Evolutionary conservation across 73 alveolate genomes (phyloP), one percentile per base, ranked within the genome.

Genomic region (Durusdinium trenchii): DNA sequence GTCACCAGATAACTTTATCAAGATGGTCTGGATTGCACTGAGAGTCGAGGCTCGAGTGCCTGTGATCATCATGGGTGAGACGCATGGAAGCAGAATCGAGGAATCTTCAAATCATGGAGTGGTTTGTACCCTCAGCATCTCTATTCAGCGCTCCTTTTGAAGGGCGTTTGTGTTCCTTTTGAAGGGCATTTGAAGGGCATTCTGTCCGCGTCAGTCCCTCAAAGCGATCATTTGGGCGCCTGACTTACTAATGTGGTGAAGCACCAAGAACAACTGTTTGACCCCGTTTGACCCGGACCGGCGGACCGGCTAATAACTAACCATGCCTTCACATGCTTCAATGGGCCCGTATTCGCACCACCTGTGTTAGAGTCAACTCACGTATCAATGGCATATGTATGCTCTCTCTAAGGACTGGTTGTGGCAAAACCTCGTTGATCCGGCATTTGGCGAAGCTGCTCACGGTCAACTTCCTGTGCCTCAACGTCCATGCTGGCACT

Each of bases 351-450:
- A n/a, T n/a, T n/a, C n/a, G n/a, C n/a, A n/a, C n/a, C n/a, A n/a
- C n/a, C n/a, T n/a, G n/a, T n/a, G n/a, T n/a, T n/a, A n/a, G n/a
- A n/a, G n/a, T n/a, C n/a, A n/a, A n/a, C n/a, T n/a, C n/a, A n/a
- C n/a, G n/a, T n/a, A n/a, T n/a, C n/a, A n/a, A n/a, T n/a, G n/a
- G n/a, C n/a, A n/a, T n/a, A n/a, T n/a, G n/a, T n/a, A n/a, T n/a
- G n/a, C n/a, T n/a, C n/a, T n/a, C n/a, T n/a, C n/a, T n/a, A n/a
- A n/a, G 45, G 91, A 99, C 99, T 43, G 99, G 99, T 28, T 97
- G 99, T 50, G 99, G 99, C 52, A 99, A 99, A 99, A 99, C 99
- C 14, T 99, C 97, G 30, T 64, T 99, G 92, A 95, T 99, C 57
- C 99, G 98, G 76, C 99, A 99, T 96, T 85, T 99, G 94, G 99